Conservation (phyloP, 163 green algal species). For the Botryococcus braunii region DNA sequence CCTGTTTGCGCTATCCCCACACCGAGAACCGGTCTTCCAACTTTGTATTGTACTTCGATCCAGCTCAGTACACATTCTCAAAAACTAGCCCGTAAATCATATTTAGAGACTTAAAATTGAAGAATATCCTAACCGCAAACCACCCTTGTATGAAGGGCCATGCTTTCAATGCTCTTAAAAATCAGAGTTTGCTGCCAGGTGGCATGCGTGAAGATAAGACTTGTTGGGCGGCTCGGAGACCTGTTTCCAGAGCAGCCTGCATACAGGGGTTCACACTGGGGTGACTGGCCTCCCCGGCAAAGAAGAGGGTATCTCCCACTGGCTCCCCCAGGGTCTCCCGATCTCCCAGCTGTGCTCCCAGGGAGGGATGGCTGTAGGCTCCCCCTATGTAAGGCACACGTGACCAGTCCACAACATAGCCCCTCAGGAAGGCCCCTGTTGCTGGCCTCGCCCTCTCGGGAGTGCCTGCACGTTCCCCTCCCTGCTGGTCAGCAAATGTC, state of each 20-base stretch:
- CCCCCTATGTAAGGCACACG: constrained; percentile 34
- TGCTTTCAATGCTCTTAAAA: not conserved
- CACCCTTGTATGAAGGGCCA: no score
- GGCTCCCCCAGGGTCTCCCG: constrained; percentile 40
- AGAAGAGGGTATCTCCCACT: constrained; percentile 48
- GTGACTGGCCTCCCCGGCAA: constrained; percentile 63
- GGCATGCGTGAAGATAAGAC: not conserved
- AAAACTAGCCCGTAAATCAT: no score
- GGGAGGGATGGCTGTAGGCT: constrained; percentile 45
- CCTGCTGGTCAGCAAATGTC: no score
- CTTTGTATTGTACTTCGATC: no score
- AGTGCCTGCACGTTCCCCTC: no score
- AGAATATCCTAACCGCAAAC: no score
- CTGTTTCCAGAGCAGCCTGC: constrained; percentile 64
- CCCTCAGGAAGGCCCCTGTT: constrained; percentile 25
- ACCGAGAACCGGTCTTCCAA: no score
- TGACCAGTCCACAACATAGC: constrained; percentile 53
- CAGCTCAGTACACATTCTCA: no score
- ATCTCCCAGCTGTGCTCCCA: constrained; percentile 22
- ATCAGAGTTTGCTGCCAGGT: not conserved
- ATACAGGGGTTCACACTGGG: constrained; percentile 64
- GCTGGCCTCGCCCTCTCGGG: constrained; percentile 29
- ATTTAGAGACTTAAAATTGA: no score
- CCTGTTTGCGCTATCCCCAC: no score
- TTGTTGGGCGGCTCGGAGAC: constrained; percentile 42